phyloP scores from a whole-genome alignment of 1,139 yeast genomes.

The Taiozyma sp. region DNA sequence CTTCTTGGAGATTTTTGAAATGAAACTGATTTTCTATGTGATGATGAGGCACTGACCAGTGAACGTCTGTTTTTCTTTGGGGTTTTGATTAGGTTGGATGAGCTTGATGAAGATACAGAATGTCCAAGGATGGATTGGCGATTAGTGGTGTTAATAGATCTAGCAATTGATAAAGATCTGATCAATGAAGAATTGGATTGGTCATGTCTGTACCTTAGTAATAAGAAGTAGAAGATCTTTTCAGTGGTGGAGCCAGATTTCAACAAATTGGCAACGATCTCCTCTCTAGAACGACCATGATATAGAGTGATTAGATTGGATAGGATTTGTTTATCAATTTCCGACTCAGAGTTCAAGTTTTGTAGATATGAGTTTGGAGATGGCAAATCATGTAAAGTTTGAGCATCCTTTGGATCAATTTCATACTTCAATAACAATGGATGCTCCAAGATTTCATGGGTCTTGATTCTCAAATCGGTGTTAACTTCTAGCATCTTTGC shows the following conservation, averaged over 20 bases:
- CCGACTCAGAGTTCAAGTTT: slow-evolving; percentile 42
- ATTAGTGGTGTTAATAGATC: slow-evolving; percentile 19
- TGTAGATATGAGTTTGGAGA: slow-evolving; percentile 58
- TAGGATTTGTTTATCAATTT: slow-evolving; percentile 59
- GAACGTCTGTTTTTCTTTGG: slow-evolving; percentile 44
- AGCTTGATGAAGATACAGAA: background rate
- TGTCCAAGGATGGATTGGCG: slow-evolving; percentile 1
- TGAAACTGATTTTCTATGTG: slow-evolving; percentile 53
- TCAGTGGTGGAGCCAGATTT: slow-evolving; percentile 62
- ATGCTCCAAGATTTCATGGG: slow-evolving; percentile 72
- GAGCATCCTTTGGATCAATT: slow-evolving; percentile 30
- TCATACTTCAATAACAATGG: slow-evolving; percentile 66
- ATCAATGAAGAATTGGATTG: slow-evolving; percentile 26
- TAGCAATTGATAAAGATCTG: slow-evolving; percentile 26
- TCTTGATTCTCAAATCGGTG: slow-evolving; percentile 71
- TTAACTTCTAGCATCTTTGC: slow-evolving; percentile 72
- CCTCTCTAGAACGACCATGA: slow-evolving; percentile 62
- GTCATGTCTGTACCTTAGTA: slow-evolving; percentile 37
- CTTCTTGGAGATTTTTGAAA: slow-evolving; percentile 35
- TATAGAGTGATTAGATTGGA: slow-evolving; percentile 68
- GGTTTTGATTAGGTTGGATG: slow-evolving; percentile 23
- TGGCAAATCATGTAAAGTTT: slow-evolving; percentile 49
- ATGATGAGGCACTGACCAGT: slow-evolving; percentile 48
- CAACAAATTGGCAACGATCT: slow-evolving; percentile 50
- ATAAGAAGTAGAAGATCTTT: slow-evolving; percentile 68